Base-by-base conservation (phyloP, 306 rosid species). In the Mimosa bimucronata region DNA sequence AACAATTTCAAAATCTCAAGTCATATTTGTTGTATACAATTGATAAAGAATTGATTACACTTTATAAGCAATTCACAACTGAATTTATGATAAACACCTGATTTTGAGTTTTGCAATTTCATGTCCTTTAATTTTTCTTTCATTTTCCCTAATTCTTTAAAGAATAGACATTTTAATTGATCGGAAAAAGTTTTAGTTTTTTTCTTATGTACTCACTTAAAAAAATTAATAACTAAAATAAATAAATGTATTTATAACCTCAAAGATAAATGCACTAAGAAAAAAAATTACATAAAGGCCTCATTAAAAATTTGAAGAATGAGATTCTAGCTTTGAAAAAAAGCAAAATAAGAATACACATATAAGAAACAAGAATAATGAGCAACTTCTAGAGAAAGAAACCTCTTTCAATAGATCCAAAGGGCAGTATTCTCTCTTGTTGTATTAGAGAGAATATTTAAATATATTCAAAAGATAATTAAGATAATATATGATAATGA, bases 291-390 rank as follows among this genome's bases (percentile, higher is more conserved):
- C 2, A 25, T n/a, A 23, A 58, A 58, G 12, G 2, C 4, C 8
- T 58, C 31, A 23, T 23, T 25, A 25, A 58, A 25, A 58, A 25
- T 9, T 58, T 25, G 7, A 58, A 12, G 89, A 88, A 88, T 88
- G 84, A 78, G 92, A 84, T 88, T 82, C 94, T 85, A 80, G 87
- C 91, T 87, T 87, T 82, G 79, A 87, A 80, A 79, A 76, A 81
- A 88, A 88, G 91, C 86, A 75, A 74, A 67, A 85, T 88, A 61
- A 77, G 81, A 83, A 75, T 87, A 79, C 84, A 62, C 73, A 64
- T 72, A 84, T 65, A 76, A 82, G 79, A 79, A 81, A 79, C 68
- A 65, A 80, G 83, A 87, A 88, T 79, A 83, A 82, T 75, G 60
- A 80, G 75, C 78, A 76, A 75, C 91, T 83, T 90, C 64, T 85